Percentiles rank a stretch among this genome's conserved stretches.
These are phyloP conservation scores for Boletus tomentosulus DNA, from an alignment of 768 basidiomycete genomes.

Conservation along the genomic window DNA sequence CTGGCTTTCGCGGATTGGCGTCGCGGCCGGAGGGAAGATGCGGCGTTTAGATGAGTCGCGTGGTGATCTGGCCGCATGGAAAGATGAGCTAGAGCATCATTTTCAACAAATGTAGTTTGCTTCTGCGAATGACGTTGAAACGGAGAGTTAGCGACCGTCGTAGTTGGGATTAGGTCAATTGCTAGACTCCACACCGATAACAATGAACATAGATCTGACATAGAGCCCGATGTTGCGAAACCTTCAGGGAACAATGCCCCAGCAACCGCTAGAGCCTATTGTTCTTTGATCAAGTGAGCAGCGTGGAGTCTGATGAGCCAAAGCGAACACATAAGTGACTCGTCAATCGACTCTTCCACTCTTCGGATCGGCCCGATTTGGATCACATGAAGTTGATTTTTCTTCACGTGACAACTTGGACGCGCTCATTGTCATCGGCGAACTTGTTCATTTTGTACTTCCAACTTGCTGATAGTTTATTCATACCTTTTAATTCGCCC, in stretches of 20 bases:
- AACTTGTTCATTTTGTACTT: not conserved
- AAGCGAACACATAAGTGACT: no score
- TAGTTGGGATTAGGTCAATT: no score
- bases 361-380: no score
- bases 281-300: no score
- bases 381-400: conserved; percentile 2
- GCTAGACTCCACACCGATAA: no score
- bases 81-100: conserved; percentile 10
- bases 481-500: not conserved
- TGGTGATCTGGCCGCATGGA: conserved; percentile 40
- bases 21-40: conserved; percentile 39
- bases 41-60: conserved; percentile 51
- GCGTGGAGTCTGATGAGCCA: no score
- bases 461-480: not conserved
- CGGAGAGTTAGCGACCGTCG: not conserved
- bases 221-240: no score
- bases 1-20: conserved; percentile 13
- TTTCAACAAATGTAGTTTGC: conserved; percentile 5
- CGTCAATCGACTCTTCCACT: no score
- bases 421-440: conserved; percentile 4
- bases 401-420: conserved; percentile 14
- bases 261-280: no score
- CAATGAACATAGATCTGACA: no score
- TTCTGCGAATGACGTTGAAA: not conserved
- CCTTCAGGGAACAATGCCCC: no score